A percentile compares a stretch with the other conserved stretches of the same genome.
phyloP scores from a whole-genome alignment of 2,329 filamentous ascomycete genomes.

The Claviceps spartinae region DNA sequence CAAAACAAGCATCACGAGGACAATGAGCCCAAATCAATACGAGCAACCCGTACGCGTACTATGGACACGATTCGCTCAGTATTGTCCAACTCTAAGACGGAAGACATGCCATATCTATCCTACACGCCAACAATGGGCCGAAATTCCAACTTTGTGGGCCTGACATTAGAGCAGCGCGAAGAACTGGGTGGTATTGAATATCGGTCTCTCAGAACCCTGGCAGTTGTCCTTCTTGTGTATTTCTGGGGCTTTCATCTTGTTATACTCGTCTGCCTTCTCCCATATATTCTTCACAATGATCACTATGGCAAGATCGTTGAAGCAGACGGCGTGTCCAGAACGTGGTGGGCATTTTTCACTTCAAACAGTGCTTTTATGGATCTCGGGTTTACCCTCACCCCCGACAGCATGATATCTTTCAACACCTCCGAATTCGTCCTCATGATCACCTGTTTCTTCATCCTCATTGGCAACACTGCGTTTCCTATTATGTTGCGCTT shows the following conservation, averaged over 20 bases:
- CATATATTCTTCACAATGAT: slow-evolving; percentile 60
- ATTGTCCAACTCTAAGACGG: slow-evolving; percentile 38
- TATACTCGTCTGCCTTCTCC: slow-evolving; percentile 57
- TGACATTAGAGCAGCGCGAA: slow-evolving; percentile 83
- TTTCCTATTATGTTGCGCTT: slow-evolving; percentile 92
- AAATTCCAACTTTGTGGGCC: slow-evolving; percentile 81
- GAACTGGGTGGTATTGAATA: slow-evolving; percentile 96
- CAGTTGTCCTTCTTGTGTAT: slow-evolving; percentile 63
- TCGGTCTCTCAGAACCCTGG: slow-evolving; percentile 74
- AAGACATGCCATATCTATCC: slow-evolving; percentile 75
- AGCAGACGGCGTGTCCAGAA: slow-evolving; percentile 44
- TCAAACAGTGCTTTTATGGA: slow-evolving; percentile 85
- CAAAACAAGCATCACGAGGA: slow-evolving; percentile 27
- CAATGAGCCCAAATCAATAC: slow-evolving; percentile 12
- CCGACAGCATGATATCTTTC: slow-evolving; percentile 89
- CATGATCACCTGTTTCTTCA: slow-evolving; percentile 68
- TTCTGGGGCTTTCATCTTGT: slow-evolving; percentile 74
- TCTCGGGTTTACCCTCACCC: slow-evolving; percentile 82
- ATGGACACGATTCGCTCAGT: slow-evolving; percentile 45
- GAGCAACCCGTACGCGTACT: slow-evolving; percentile 30
- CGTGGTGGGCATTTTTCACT: slow-evolving; percentile 92
- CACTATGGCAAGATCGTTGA: slow-evolving; percentile 55
- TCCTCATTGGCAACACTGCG: slow-evolving; percentile 88
- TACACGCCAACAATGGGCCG: slow-evolving; percentile 86
- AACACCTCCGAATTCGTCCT: slow-evolving; percentile 62